Evolutionary conservation across 306 rosid genomes (phyloP).

Genomic region (Castanea mollissima): DNA sequence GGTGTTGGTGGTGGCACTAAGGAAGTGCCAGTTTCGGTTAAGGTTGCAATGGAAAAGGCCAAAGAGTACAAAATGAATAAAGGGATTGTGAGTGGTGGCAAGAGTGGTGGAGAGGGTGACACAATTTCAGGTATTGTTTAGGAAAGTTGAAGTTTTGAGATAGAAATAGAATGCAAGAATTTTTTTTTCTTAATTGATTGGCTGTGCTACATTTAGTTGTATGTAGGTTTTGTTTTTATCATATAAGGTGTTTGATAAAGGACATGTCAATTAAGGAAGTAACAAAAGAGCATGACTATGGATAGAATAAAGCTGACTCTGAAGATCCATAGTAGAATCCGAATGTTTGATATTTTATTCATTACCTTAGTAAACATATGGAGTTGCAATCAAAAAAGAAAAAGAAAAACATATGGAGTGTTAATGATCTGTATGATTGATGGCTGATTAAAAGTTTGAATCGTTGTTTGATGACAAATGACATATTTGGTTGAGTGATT

Average conservation of each 20-base stretch:
- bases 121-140: conserved; percentile 37
- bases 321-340: too few species aligned
- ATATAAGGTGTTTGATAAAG: background rate
- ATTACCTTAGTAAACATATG: background rate
- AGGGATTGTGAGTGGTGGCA: conserved; percentile 18
- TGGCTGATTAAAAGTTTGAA: background rate
- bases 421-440: background rate
- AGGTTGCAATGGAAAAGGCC: conserved; percentile 63
- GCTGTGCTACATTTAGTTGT: background rate
- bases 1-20: conserved; percentile 21
- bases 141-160: background rate
- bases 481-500: background rate
- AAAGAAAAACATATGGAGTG: background rate
- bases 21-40: conserved; percentile 44
- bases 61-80: conserved; percentile 48
- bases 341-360: background rate
- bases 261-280: too few species aligned
- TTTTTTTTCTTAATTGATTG: background rate
- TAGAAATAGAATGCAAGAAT: background rate
- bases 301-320: too few species aligned
- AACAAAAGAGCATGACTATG: too few species aligned
- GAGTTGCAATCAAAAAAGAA: too few species aligned
- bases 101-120: background rate
- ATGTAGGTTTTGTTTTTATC: background rate
- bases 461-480: background rate